Percentiles rank a stretch among this genome's conserved stretches.
phyloP scores from a whole-genome alignment of 331 rosid genomes.

The Stylosanthes scabra region DNA sequence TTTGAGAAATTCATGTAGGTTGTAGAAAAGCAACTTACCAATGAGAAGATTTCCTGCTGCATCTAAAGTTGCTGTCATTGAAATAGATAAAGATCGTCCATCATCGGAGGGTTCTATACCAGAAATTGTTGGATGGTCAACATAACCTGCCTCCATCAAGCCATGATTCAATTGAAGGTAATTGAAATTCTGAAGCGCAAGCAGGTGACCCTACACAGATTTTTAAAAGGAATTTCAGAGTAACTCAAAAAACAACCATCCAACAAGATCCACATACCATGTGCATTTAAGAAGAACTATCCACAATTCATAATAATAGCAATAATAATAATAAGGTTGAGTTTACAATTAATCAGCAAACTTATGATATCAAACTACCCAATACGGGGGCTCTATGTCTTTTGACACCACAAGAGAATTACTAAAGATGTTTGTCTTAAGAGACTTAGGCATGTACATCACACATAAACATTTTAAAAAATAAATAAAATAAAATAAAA shows the following conservation, averaged over 20 bases:
- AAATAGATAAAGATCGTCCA: slow-evolving; percentile 66
- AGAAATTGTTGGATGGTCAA: slow-evolving; percentile 57
- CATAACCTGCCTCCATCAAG: slow-evolving; percentile 87
- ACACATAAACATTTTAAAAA: no score
- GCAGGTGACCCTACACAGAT: slow-evolving; percentile 79
- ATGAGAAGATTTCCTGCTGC: slow-evolving; percentile 70
- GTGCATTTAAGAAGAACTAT: no score
- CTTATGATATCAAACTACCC: no score
- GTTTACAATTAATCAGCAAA: no score
- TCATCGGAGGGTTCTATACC: slow-evolving; percentile 49
- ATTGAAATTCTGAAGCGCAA: slow-evolving; percentile 68
- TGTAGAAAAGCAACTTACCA: slow-evolving; percentile 53
- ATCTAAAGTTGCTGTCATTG: slow-evolving; percentile 89
- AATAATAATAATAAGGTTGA: no score
- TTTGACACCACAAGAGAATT: no score
- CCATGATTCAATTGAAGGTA: slow-evolving; percentile 80
- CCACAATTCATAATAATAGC: no score
- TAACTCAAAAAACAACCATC: slow-evolving; percentile 22
- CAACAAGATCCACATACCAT: neutral
- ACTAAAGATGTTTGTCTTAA: no score
- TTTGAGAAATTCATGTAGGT: slow-evolving; percentile 5
- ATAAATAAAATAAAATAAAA: no score
- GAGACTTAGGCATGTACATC: no score
- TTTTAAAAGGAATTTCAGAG: slow-evolving; percentile 1
- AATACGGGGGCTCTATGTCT: no score